phyloP scores from a whole-genome alignment of 257 asterid genomes.

The Fraxinus pennsylvanica region DNA sequence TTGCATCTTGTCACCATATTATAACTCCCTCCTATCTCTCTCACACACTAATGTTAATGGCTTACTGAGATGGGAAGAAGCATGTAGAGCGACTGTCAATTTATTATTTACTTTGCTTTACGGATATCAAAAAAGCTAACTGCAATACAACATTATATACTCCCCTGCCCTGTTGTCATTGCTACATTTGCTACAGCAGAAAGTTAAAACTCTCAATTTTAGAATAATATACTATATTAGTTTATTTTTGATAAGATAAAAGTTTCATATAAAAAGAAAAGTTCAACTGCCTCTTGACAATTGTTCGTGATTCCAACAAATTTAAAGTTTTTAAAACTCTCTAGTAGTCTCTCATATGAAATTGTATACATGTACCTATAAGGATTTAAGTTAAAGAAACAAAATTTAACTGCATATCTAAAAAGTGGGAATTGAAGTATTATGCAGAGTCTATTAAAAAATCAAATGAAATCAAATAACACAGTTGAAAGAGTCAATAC shows the following conservation, averaged over 20 bases:
- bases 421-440: neutral
- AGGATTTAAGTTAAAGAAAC: neutral
- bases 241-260: neutral
- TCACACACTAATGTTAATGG: neutral
- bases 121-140: neutral
- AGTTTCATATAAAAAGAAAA: neutral
- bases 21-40: neutral
- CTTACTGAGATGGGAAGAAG: neutral
- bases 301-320: neutral
- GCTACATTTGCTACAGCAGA: neutral
- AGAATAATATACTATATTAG: neutral
- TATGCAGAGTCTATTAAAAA: neutral
- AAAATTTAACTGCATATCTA: slow-evolving; percentile 1
- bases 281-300: neutral
- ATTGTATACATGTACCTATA: neutral
- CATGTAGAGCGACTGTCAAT: neutral
- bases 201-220: neutral
- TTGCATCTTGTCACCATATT: neutral
- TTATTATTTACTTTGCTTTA: neutral
- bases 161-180: neutral
- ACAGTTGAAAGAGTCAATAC: neutral
- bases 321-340: neutral
- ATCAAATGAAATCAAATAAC: neutral
- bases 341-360: neutral
- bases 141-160: neutral